Conservation (phyloP, 164 flowering plant species). For the Vitis rotundifolia region DNA sequence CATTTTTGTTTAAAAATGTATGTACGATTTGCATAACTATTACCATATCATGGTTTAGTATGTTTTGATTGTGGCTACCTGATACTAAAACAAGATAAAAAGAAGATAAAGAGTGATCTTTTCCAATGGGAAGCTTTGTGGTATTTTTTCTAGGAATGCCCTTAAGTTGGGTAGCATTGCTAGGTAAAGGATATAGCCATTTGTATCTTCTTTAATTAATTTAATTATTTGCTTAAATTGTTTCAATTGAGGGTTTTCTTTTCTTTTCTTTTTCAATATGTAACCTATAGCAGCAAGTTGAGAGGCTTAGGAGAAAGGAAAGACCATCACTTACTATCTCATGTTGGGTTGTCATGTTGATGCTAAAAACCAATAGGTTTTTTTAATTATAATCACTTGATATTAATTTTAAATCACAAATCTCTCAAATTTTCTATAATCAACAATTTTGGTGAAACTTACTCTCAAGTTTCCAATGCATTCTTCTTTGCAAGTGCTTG, state of each 20-base stretch:
- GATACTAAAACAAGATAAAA: constrained; percentile 61
- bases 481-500: constrained; percentile 59
- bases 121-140: constrained; percentile 80
- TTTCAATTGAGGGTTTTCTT: background rate
- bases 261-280: constrained; percentile 3
- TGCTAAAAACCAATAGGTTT: constrained; percentile 78
- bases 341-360: constrained; percentile 86
- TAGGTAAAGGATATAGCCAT: constrained; percentile 43
- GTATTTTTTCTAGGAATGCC: constrained; percentile 95
- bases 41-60: background rate
- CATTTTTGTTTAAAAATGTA: no score
- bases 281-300: constrained; percentile 99
- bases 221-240: background rate
- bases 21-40: no score
- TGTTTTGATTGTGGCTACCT: background rate
- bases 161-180: constrained; percentile 95
- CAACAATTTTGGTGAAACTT: background rate
- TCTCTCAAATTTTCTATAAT: background rate
- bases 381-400: background rate
- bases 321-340: constrained; percentile 77
- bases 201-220: background rate
- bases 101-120: constrained; percentile 79
- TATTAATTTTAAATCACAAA: background rate
- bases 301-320: constrained; percentile 91
- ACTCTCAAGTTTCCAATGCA: background rate